A percentile compares a stretch with the other conserved stretches of the same genome.
Evolutionary conservation across 2,329 filamentous ascomycete species (phyloP).

Genomic region (Pseudogymnoascus sp.): DNA sequence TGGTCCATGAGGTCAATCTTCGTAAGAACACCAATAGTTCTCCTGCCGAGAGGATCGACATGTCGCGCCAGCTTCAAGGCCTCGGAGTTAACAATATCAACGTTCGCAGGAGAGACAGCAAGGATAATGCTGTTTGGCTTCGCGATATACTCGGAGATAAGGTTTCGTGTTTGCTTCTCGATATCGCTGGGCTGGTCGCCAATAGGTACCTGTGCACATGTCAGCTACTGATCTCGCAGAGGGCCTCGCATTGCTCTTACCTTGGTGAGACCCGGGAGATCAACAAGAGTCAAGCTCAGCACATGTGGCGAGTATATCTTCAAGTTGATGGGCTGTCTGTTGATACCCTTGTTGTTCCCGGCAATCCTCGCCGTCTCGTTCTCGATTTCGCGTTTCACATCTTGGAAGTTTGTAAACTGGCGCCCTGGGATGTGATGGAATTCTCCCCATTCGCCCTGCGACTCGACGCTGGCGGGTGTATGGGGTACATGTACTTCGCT

Average conservation of each 20-base stretch:
- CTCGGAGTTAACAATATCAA: slow-evolving; percentile 97
- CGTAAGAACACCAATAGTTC: slow-evolving; percentile 93
- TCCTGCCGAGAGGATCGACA: slow-evolving; percentile 87
- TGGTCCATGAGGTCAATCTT: slow-evolving; percentile 99
- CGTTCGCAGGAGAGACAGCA: slow-evolving; percentile 93
- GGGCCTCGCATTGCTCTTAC: slow-evolving; percentile 34
- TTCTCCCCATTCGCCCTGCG: slow-evolving; percentile 74
- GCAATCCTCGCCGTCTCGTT: slow-evolving; percentile 91
- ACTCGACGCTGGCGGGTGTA: slow-evolving; percentile 63
- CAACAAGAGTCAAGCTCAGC: slow-evolving; percentile 89
- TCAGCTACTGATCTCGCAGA: slow-evolving; percentile 2
- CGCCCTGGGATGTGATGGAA: slow-evolving; percentile 91
- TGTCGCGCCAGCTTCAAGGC: slow-evolving; percentile 92
- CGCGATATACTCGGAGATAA: slow-evolving; percentile 96
- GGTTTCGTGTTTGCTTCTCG: slow-evolving; percentile 92
- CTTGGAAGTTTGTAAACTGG: slow-evolving; percentile 81
- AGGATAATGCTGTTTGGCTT: slow-evolving; percentile 98
- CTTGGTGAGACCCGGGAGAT: slow-evolving; percentile 93
- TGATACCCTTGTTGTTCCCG: slow-evolving; percentile 97
- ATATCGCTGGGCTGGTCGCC: slow-evolving; percentile 96
- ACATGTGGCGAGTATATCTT: slow-evolving; percentile 98
- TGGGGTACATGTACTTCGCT: slow-evolving; percentile 64
- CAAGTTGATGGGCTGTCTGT: slow-evolving; percentile 92
- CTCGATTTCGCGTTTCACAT: slow-evolving; percentile 95
- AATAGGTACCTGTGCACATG: slow-evolving; percentile 64